These are phyloP conservation scores for Helotiales sp. DNA, from an alignment of 2,329 filamentous ascomycete species.

Conservation along the genomic window DNA sequence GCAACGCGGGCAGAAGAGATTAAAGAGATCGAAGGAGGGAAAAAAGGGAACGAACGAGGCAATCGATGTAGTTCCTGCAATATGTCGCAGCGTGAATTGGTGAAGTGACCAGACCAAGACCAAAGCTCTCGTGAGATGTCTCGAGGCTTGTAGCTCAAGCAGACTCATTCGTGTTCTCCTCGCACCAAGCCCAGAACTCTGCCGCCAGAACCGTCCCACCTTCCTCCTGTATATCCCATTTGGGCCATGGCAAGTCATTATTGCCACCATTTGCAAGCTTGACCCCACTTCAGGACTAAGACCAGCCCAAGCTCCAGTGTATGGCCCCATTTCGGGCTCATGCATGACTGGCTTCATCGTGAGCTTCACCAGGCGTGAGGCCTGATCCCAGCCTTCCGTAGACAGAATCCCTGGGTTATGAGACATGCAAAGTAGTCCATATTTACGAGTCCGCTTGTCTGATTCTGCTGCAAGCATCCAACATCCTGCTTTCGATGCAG, in stretches of 20 bases:
- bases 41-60: too few relatives aligned
- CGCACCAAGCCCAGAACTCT: constrained; percentile 37
- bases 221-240: constrained; percentile 47
- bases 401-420: constrained; percentile 30
- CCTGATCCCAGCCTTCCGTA: constrained; percentile 18
- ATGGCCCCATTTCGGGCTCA: constrained; percentile 31
- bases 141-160: neutral
- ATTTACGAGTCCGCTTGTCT: constrained; percentile 5
- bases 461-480: constrained; percentile 30
- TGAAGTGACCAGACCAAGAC: too few relatives aligned
- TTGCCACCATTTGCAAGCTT: constrained; percentile 28
- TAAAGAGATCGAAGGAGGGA: too few relatives aligned
- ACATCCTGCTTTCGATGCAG: constrained; percentile 29
- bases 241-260: constrained; percentile 38
- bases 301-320: constrained; percentile 34
- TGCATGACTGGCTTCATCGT: constrained; percentile 23
- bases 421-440: constrained; percentile 25
- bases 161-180: constrained; percentile 26
- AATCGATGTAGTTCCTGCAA: too few relatives aligned
- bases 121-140: too few relatives aligned
- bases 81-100: too few relatives aligned
- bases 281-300: constrained; percentile 21
- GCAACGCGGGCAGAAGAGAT: too few relatives aligned
- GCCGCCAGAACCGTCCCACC: constrained; percentile 33
- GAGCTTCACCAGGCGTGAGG: constrained; percentile 1